Base-by-base conservation (phyloP, 2,329 filamentous ascomycete species). In the Beauveria rudraprayagi region DNA sequence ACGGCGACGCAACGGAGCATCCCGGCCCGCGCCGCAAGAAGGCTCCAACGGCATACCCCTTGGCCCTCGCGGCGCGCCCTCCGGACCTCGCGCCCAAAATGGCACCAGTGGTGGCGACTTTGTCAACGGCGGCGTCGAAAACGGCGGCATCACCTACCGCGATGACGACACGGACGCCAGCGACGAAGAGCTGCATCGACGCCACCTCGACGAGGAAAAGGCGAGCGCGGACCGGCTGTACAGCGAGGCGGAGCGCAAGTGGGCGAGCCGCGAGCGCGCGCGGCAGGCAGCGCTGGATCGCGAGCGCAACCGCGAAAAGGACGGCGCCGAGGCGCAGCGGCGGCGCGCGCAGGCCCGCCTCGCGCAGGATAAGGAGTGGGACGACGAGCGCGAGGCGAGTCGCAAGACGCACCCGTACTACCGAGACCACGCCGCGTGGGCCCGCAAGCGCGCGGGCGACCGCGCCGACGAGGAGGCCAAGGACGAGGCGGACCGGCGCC, bases 91-190 rank as follows among this genome's bases (percentile, higher is more conserved):
- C 62, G 80, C 81, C 57, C 89, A 91, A 67, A 90, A 90, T 63
- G 89, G 89, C 6, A 69, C 72, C 17, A 67, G 66, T 26, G 70
- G 80, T n/a, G 71, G 73, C 3, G 80, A 82, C 0, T 97, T 97
- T 73, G 86, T 96, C 40, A 95, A 93, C 65, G 91, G 61, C 19
- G 61, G 61, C 11, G 52, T 57, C 3, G 61, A 63, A 26, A 44
- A 52, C 19, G 53, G 91, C 1, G 87, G 85, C 26, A 80, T 84
- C 16, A 80, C 86, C 2, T 89, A 85, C 64, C 82, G 82, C 14
- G 91, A 96, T 56, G 91, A 96, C 44, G 91, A 96, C 53, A 91
- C 90, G 8, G 88, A 94, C 55, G 91, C 91, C 3, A 91, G 88
- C 65, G 94, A 99, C 68, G 86, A 88, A 14, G 93, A 97, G 71